These are phyloP conservation scores for Reticulascus tulasneorum DNA, from an alignment of 2,329 filamentous ascomycete species.

Conservation along the genomic window DNA sequence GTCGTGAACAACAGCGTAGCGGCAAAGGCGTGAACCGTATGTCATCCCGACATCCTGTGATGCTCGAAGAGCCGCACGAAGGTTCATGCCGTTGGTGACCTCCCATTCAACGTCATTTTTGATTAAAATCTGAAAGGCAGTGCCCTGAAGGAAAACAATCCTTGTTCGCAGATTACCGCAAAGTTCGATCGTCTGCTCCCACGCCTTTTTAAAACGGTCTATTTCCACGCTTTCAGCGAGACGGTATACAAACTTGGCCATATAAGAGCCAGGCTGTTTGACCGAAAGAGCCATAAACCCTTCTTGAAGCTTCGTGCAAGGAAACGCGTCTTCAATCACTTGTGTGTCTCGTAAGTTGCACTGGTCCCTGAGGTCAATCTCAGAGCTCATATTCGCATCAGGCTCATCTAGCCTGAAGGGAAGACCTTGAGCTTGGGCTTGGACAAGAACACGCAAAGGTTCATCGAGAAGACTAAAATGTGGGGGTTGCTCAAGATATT, in stretches of 20 bases:
- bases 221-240: not conserved
- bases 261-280: constrained; percentile 25
- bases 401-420: too few relatives aligned
- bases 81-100: not conserved
- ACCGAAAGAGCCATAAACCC: constrained; percentile 32
- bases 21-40: constrained; percentile 2
- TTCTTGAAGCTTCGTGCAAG: constrained; percentile 36
- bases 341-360: constrained; percentile 10
- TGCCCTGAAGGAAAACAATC: constrained; percentile 16
- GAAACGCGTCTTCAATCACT: constrained; percentile 28
- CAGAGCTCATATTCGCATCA: too few relatives aligned
- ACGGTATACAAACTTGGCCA: not conserved
- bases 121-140: constrained; percentile 16
- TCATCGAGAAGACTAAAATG: not conserved
- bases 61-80: not conserved
- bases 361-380: constrained; percentile 7
- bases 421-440: too few relatives aligned
- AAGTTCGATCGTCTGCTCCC: constrained; percentile 1
- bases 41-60: not conserved
- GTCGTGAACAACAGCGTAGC: constrained; percentile 3
- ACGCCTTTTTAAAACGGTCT: not conserved
- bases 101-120: constrained; percentile 3
- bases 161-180: constrained; percentile 20
- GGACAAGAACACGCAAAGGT: too few relatives aligned
- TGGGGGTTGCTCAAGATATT: too few relatives aligned